Percentiles rank a stretch among this genome's conserved stretches.
These are phyloP conservation scores for Talaromyces albobiverticillius DNA, from an alignment of 2,329 filamentous ascomycete genomes.

Conservation along the genomic window DNA sequence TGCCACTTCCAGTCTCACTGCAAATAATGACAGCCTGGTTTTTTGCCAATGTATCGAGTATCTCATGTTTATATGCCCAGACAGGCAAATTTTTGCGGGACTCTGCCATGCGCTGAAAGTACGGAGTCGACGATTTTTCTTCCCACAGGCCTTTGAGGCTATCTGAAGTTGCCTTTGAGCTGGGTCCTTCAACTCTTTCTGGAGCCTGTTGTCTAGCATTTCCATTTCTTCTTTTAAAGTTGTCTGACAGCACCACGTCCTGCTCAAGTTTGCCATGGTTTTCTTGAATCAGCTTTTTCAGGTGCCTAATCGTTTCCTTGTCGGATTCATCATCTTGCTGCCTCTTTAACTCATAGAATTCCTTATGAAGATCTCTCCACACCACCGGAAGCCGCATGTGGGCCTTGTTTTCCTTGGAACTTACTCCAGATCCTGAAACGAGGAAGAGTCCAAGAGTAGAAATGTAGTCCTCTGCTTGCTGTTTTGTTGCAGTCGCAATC, in stretches of 20 bases:
- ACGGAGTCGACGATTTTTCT: constrained; percentile 47
- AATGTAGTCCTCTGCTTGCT: constrained; percentile 84
- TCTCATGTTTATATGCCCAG: constrained; percentile 76
- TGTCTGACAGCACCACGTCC: constrained; percentile 72
- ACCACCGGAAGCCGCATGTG: constrained; percentile 71
- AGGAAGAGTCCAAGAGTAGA: constrained; percentile 80
- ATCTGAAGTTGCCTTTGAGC: constrained; percentile 31
- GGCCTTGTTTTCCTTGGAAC: constrained; percentile 80
- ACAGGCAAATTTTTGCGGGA: constrained; percentile 82
- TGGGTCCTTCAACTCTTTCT: constrained; percentile 22
- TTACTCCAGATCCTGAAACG: constrained; percentile 74
- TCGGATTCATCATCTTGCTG: constrained; percentile 68
- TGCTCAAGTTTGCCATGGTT: constrained; percentile 56
- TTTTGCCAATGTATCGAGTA: constrained; percentile 71
- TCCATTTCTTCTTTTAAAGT: constrained; percentile 60
- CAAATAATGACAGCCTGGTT: constrained; percentile 91
- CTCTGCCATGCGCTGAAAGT: constrained; percentile 76
- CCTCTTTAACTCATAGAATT: constrained; percentile 70
- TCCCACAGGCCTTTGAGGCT: constrained; percentile 51
- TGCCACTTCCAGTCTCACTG: constrained; percentile 94
- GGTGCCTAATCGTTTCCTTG: constrained; percentile 62
- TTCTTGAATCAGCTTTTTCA: constrained; percentile 48
- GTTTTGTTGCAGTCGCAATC: constrained; percentile 68
- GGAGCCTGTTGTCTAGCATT: constrained; percentile 26
- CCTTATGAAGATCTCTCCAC: constrained; percentile 84